Evolutionary conservation across 83 land plant genomes (phyloP).

Genomic region (Picea abies): DNA sequence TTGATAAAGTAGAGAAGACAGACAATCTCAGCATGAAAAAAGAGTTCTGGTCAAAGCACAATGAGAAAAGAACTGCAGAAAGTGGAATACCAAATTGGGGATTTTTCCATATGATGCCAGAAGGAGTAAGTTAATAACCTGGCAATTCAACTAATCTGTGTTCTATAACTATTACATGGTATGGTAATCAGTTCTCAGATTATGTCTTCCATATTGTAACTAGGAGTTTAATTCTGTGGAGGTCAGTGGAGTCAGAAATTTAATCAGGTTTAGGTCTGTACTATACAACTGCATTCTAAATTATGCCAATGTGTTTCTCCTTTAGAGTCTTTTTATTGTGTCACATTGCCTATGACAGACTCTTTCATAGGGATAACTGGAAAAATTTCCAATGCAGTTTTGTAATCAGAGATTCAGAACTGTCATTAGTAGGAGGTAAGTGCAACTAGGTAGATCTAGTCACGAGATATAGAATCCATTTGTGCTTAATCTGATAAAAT

Average conservation of each 20-base stretch:
- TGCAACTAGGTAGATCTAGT: background rate
- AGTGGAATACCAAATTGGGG: conserved; percentile 37
- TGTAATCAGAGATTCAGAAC: background rate
- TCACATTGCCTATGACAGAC: background rate
- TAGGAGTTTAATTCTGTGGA: background rate
- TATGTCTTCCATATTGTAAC: background rate
- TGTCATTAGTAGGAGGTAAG: background rate
- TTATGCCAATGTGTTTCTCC: background rate
- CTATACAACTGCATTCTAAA: background rate
- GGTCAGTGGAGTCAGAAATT: background rate
- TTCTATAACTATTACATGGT: background rate
- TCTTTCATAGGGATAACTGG: background rate
- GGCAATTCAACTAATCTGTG: background rate
- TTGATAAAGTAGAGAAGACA: conserved; percentile 40
- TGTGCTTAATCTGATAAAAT: background rate
- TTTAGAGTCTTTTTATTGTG: background rate
- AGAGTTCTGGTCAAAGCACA: conserved; percentile 59
- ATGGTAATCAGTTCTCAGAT: conserved; percentile 3
- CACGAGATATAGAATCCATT: background rate
- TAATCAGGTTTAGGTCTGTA: background rate
- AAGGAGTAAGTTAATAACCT: conserved; percentile 43
- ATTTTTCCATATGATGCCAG: conserved; percentile 58
- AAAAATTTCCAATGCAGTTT: background rate
- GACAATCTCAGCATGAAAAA: conserved; percentile 28
- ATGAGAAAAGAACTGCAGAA: conserved; percentile 25